Evolutionary conservation across 306 rosid genomes (phyloP).

Genomic region (Cucurbita argyrosperma): DNA sequence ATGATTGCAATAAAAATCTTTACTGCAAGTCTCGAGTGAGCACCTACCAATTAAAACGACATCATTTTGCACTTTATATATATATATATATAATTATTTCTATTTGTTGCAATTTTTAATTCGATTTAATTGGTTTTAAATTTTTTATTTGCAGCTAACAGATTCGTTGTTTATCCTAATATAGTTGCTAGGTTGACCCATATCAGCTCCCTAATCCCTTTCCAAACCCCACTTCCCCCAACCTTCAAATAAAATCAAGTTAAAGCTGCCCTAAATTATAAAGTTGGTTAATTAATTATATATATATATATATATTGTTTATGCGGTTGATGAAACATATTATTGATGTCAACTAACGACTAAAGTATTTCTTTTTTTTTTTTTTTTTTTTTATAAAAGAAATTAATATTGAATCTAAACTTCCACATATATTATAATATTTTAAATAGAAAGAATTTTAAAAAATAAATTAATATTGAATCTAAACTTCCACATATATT

Average conservation of each 20-base stretch:
- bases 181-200: slow-evolving; percentile 26
- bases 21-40: not conserved
- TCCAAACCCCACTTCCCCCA: slow-evolving; percentile 16
- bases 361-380: too few relatives aligned
- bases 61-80: slow-evolving; percentile 7
- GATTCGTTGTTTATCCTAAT: slow-evolving; percentile 17
- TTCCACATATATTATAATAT: too few relatives aligned
- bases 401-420: too few relatives aligned
- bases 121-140: not conserved
- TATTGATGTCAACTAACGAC: too few relatives aligned
- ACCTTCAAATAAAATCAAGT: not conserved
- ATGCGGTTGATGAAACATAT: too few relatives aligned
- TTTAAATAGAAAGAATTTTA: too few relatives aligned
- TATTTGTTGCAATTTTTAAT: too few relatives aligned
- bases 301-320: too few relatives aligned
- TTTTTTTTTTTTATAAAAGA: too few relatives aligned
- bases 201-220: not conserved
- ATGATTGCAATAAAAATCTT: not conserved
- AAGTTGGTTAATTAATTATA: not conserved
- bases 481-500: too few relatives aligned
- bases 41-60: slow-evolving; percentile 63
- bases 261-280: not conserved
- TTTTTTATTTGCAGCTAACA: not conserved
- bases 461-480: too few relatives aligned
- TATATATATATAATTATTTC: too few relatives aligned